Base-by-base conservation (phyloP, 306 rosid genomes). In the Dryas octopetala region DNA sequence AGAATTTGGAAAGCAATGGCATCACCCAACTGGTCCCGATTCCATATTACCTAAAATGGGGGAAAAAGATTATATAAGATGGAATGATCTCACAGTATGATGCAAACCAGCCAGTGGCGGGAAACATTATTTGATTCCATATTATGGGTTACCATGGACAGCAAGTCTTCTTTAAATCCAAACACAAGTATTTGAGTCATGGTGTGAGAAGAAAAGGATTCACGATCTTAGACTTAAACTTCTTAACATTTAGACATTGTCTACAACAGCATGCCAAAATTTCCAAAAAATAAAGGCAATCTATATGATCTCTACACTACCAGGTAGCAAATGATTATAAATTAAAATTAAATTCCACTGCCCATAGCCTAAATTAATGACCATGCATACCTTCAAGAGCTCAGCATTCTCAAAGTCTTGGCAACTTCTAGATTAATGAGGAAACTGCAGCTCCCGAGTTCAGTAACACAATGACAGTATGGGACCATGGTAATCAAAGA, bases 371-470 rank as follows among this genome's bases (percentile, higher is more conserved):
- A 45, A 68, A 28, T 45, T 11, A 76, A 49, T 38, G 7, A 40
- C 51, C 41, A 5, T 38, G 14, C 69, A 73, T 84, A 88, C 92
- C 97, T 86, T 81, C 79, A 84, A 41, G 80, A 79, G 86, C 88
- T 80, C 89, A 68, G 57, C 73, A 46, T 74, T 83, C 84, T 72
- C 80, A 55, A 80, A 85, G 65, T 69, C 81, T 45, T 60, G 77
- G 78, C 84, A 82, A 70, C 48, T 7, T 32, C 51, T 43, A 77
- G 48, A 63, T 17, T 53, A 54, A 38, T 17, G 38, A 70, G 63
- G 80, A 83, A 79, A 79, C 82, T 75, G 80, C 79, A 85, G 85
- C 76, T 80, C 89, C 83, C 78, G 81, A 71, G 82, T 63, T 82
- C 80, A 51, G 72, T 68, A 78, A 84, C 62, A 78, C 5, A 75